These are phyloP conservation scores for Fomitiporia mediterranea DNA, from an alignment of 1,284 basidiomycete species.

Conservation along the genomic window DNA sequence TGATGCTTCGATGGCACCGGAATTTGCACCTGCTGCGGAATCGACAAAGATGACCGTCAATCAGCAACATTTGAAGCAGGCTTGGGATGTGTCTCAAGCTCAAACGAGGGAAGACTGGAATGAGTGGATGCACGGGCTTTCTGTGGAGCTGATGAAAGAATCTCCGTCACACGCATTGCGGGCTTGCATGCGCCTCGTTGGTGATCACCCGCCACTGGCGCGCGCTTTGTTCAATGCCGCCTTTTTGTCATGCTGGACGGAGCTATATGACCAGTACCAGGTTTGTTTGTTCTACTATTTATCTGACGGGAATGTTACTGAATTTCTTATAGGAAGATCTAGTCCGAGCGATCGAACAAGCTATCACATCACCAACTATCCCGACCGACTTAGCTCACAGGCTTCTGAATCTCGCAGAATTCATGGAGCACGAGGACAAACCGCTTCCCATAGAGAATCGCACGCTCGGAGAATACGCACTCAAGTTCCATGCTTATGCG, in stretches of 20 bases:
- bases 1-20: slow-evolving; percentile 58
- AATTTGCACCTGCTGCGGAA: slow-evolving; percentile 75
- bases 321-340: slow-evolving; percentile 71
- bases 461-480: slow-evolving; percentile 90
- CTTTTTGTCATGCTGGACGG: slow-evolving; percentile 97
- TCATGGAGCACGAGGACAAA: slow-evolving; percentile 99
- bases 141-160: slow-evolving; percentile 97
- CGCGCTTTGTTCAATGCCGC: slow-evolving; percentile 98
- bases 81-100: slow-evolving; percentile 89
- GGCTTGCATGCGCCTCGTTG: slow-evolving; percentile 92
- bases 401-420: slow-evolving; percentile 94
- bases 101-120: slow-evolving; percentile 88
- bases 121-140: slow-evolving; percentile 93
- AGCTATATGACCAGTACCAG: slow-evolving; percentile 95
- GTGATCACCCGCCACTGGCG: slow-evolving; percentile 88
- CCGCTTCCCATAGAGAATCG: slow-evolving; percentile 91
- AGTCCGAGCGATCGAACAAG: slow-evolving; percentile 85
- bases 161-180: slow-evolving; percentile 96
- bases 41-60: slow-evolving; percentile 91
- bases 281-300: slow-evolving; percentile 35
- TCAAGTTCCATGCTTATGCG: slow-evolving; percentile 93
- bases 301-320: neutral
- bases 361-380: slow-evolving; percentile 76
- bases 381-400: slow-evolving; percentile 93
- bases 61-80: slow-evolving; percentile 95